phyloP scores from a whole-genome alignment of 2,329 filamentous ascomycete genomes.

The Penicillium sp. region DNA sequence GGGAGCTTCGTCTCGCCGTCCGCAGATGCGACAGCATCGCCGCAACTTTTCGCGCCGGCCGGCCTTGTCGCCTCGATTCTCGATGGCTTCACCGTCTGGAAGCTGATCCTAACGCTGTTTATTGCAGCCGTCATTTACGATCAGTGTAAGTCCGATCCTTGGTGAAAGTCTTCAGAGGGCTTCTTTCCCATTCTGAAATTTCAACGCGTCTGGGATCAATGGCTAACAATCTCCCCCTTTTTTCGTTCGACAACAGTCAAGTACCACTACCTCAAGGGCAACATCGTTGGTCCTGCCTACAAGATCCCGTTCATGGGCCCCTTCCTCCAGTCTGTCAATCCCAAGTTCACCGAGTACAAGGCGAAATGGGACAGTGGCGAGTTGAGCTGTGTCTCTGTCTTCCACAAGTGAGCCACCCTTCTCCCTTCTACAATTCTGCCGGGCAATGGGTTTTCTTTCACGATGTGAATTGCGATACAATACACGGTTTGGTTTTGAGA shows the following conservation, averaged over 20 bases:
- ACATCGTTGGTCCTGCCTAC: conserved; percentile 74
- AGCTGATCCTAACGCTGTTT: conserved; percentile 72
- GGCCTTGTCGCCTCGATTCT: conserved; percentile 62
- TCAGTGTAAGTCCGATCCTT: conserved; percentile 70
- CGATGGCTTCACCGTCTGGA: conserved; percentile 67
- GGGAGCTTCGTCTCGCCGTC: conserved; percentile 73
- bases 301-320: conserved; percentile 93
- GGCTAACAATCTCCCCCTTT: conserved; percentile 24
- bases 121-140: conserved; percentile 80
- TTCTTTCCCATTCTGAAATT: conserved; percentile 9
- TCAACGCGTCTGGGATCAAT: conserved; percentile 10
- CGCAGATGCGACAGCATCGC: conserved; percentile 66
- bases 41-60: conserved; percentile 55
- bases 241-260: conserved; percentile 60
- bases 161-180: background rate
- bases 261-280: conserved; percentile 76
- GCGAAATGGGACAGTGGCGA: conserved; percentile 90
- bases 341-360: conserved; percentile 89
- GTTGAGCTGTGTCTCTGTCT: conserved; percentile 96
- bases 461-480: background rate
- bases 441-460: background rate
- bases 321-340: conserved; percentile 89
- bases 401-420: conserved; percentile 80
- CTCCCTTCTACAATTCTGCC: background rate
- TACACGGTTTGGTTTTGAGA: background rate